Evolutionary conservation across 116 monocot species (phyloP), one percentile per base, ranked within the genome.

Genomic region (Thalassia testudinum): DNA sequence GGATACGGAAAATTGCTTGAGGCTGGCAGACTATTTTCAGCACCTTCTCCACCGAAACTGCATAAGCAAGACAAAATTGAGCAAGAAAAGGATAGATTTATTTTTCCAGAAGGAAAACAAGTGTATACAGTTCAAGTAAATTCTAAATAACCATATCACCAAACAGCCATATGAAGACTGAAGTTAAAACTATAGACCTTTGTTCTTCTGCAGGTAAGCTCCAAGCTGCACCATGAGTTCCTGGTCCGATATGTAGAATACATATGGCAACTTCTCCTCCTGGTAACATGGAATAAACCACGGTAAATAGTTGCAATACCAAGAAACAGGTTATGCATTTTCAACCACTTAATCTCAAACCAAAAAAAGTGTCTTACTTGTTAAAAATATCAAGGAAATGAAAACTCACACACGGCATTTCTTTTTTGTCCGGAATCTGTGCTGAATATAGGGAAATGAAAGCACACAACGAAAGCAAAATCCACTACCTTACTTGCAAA

Each of bases 201-300:
- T 77, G 30, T 85, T 81, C 72, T 85, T 78, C 59, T 79, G 52
- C 52, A 95, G 49, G 63, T 77, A 95, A 11, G 58, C 30, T 2
- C 76, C 81, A 51, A 95, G 81, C 34, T 78, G 70, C 40, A 74
- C 77, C 8, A 70, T 67, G 43, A 95, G 88, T 63, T 88, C 95
- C 62, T 88, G 69, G 44, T 95, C 81, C 23, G 73, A 69, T 66
- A 95, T 72, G 49, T 85, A 95, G 68, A 95, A 95, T 55, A 81
- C 74, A 71, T 95, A 95, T 1, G 95, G 95, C 54, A 95, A 45
- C 49, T 65, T 88, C 37, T 95, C 95, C 65, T 85, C 95, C 95
- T 88, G 11, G 2, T 52, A 18, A 51, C 17, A 5, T 7, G 13
- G 17, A 49, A 56, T 57, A 23, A 26, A 8, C n/a, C n/a, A n/a